phyloP scores from a whole-genome alignment of 306 rosid species.

The Trifolium repens region DNA sequence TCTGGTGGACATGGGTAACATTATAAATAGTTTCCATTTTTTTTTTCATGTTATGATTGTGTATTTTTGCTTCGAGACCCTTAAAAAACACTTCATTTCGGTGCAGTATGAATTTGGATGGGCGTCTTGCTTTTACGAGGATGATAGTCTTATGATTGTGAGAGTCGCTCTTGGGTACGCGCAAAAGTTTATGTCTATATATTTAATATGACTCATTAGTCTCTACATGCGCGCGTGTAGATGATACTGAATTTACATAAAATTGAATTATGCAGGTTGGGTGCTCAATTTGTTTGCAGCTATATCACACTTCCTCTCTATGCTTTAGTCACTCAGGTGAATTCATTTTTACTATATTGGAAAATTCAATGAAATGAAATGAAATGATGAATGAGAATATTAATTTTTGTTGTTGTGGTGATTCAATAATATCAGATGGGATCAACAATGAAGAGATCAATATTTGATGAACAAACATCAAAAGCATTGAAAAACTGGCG shows the following conservation, averaged over 20 bases:
- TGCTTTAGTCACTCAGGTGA: constrained; percentile 92
- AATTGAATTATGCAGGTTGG: constrained; percentile 55
- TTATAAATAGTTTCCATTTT: constrained; percentile 37
- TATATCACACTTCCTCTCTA: constrained; percentile 91
- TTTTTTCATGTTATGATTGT: constrained; percentile 2
- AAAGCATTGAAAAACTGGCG: constrained; percentile 84
- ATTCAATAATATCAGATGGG: constrained; percentile 67
- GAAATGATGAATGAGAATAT: not conserved
- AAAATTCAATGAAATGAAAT: not conserved
- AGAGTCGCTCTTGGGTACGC: constrained; percentile 85
- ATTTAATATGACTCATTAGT: not conserved
- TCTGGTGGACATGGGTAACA: constrained; percentile 91
- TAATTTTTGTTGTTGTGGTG: constrained; percentile 3
- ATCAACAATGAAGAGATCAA: constrained; percentile 91
- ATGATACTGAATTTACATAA: too few relatives aligned
- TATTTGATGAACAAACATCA: constrained; percentile 92
- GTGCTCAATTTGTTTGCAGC: constrained; percentile 83
- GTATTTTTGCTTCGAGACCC: constrained; percentile 32
- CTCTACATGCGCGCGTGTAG: not conserved
- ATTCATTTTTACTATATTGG: not conserved
- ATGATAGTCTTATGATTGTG: constrained; percentile 47
- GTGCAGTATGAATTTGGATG: constrained; percentile 96
- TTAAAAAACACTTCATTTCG: constrained; percentile 38
- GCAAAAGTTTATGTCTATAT: not conserved
- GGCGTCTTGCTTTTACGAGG: constrained; percentile 85